Percentiles rank a stretch among this genome's conserved stretches.
These are phyloP conservation scores for Chlorella ohadii DNA, from an alignment of 139 green algal species.

Conservation along the genomic window DNA sequence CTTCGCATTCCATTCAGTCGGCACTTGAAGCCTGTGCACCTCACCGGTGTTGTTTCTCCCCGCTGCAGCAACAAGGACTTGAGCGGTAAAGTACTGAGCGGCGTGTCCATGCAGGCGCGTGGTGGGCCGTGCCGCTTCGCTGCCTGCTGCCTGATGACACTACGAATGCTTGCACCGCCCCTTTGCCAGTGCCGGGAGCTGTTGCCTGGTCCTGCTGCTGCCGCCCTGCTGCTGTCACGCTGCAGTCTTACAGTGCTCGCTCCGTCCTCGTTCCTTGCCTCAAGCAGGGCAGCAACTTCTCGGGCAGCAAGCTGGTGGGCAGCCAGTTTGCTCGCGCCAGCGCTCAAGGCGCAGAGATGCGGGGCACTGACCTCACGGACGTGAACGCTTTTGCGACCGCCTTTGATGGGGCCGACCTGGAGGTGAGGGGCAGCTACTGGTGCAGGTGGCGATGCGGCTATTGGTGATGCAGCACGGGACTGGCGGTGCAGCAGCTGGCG, in stretches of 20 bases:
- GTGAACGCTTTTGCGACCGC: conserved; percentile 56
- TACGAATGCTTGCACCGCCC: background rate
- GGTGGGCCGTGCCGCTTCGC: too few relatives aligned
- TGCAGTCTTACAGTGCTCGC: background rate
- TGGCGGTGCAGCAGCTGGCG: background rate
- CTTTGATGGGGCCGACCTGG: conserved; percentile 65
- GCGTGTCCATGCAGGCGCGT: conserved; percentile 52
- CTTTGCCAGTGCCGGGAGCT: background rate
- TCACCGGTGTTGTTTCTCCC: background rate
- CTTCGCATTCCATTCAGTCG: too few relatives aligned
- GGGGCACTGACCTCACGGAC: conserved; percentile 60
- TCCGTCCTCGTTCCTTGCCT: background rate
- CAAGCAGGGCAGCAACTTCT: conserved; percentile 54
- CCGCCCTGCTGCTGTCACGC: background rate
- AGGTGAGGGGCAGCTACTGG: conserved; percentile 4
- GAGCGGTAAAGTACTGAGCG: conserved; percentile 59
- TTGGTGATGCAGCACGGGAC: too few relatives aligned
- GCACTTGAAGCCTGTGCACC: background rate
- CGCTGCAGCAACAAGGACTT: conserved; percentile 44
- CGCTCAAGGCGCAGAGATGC: conserved; percentile 35
- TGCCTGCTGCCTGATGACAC: background rate
- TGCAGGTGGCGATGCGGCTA: too few relatives aligned
- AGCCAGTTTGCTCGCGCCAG: conserved; percentile 59
- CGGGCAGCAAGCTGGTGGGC: conserved; percentile 50
- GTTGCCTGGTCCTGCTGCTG: background rate